Evolutionary conservation across 371 early-diverging fungal species (phyloP), one percentile per base, ranked within the genome.

Genomic region (Mucor racemosus): DNA sequence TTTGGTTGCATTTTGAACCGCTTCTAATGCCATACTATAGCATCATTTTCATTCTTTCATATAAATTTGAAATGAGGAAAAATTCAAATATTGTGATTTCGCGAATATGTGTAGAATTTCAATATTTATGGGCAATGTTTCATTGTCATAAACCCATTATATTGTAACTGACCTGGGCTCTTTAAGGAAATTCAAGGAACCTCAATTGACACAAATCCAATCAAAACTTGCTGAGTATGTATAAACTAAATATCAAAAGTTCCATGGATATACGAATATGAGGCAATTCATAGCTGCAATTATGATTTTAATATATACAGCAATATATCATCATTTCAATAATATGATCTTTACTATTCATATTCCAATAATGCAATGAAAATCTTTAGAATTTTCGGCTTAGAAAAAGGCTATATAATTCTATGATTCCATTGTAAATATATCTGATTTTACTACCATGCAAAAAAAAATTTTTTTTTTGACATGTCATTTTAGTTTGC

Each of bases 181-280:
- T 21, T 34, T 55, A 33, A 15, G 55, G 55, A 6, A 55, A 55
- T 55, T 55, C 55, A 55, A 55, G 55, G 55, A 34, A 55, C 55
- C 55, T 34, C 55, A 34, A 55, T n/a, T 55, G 55, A 35, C 55
- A 55, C 55, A 58, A 58, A 40, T 14, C 38, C 58, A 40, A 58
- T 44, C 21, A 48, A 36, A 48, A 8, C 4, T 10, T 21, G 19
- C 8, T 13, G 7, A 7, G 7, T 4, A 50, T 7, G 10, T 26
- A 40, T 40, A 44, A 15, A 17, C 44, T n/a, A 42, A 44, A 44
- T 17, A 26, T 26, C 26, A 26, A 26, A 26, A 26, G 26, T 1
- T 3, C 3, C 1, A 26, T 26, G 26, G 26, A 26, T 26, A 26
- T 26, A 26, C 3, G 3, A n/a, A 50, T 1, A 11, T 50, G 26